Evolutionary conservation across 345 rosid genomes (phyloP).

Genomic region (Pugionium dolabratum): DNA sequence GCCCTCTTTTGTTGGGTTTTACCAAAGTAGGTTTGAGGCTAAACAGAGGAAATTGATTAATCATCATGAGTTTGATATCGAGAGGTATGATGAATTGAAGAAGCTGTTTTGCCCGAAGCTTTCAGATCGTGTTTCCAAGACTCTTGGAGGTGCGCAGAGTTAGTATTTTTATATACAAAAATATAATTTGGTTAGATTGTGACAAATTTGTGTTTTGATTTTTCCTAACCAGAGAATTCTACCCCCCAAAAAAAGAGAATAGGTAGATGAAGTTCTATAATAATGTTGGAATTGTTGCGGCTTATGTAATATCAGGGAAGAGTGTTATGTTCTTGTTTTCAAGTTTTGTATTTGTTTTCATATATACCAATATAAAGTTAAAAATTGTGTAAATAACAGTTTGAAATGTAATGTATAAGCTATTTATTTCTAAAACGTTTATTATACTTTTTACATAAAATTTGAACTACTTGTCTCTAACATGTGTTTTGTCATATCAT

Average conservation of each 20-base stretch:
- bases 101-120: slow-evolving; percentile 37
- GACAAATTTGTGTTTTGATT: slow-evolving; percentile 9
- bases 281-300: slow-evolving; percentile 5
- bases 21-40: slow-evolving; percentile 63
- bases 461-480: too few relatives aligned
- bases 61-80: slow-evolving; percentile 49
- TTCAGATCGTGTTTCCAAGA: slow-evolving; percentile 31
- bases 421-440: too few relatives aligned
- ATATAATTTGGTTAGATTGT: background rate
- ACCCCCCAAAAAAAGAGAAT: background rate
- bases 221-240: slow-evolving; percentile 30
- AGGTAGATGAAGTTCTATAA: slow-evolving; percentile 22
- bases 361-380: background rate
- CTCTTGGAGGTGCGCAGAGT: slow-evolving; percentile 28
- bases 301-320: slow-evolving; percentile 28
- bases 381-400: slow-evolving; percentile 6
- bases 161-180: slow-evolving; percentile 13
- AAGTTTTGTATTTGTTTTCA: too few relatives aligned
- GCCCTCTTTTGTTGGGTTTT: slow-evolving; percentile 91
- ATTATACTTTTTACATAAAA: too few relatives aligned
- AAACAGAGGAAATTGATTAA: slow-evolving; percentile 66
- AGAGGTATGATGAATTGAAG: slow-evolving; percentile 63
- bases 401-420: too few relatives aligned
- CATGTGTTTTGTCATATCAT: too few relatives aligned
- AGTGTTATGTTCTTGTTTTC: slow-evolving; percentile 17